Evolutionary conservation across 2,329 filamentous ascomycete genomes (phyloP), one percentile per base, ranked within the genome.

Genomic region (Colletotrichum scovillei): DNA sequence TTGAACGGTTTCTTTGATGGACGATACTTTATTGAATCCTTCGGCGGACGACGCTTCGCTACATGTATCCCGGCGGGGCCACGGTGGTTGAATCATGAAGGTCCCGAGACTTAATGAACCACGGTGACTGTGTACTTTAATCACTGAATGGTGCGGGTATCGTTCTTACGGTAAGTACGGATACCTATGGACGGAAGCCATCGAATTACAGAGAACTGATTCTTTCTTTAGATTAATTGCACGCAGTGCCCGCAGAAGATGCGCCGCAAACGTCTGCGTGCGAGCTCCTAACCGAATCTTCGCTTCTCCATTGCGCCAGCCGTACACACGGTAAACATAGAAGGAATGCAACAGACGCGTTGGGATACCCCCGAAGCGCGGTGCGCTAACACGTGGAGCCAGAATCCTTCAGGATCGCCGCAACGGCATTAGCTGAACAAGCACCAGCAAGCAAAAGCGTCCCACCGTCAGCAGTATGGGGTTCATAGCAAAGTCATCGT

Each of bases 371-470:
- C 22, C 22, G 3, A n/a, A 32, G 26, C 55, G 26, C 42, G 63
- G 63, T 56, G n/a, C 42, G 65, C 28, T 53, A 28, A 62, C 56
- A 67, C 56, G 56, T 60, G 65, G 65, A 60, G 55, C 59, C 24
- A 42, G 24, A 56, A 60, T 52, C 55, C 30, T 63, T 8, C 3
- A 68, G 46, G 57, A 68, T 68, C 57, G 38, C 19, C 38, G 56
- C 42, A 53, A 67, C 59, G 19, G 42, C 42, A n/a, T 49, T 49
- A 49, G 19, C 42, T 49, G 42, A 49, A 49, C 7, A n/a, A 49
- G 42, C 42, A 49, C 22, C 42, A 49, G 42, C 8, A n/a, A 49
- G 38, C 38, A 57, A 14, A 35, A 35, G n/a, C 26, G 38, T 19
- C 55, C 65, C n/a, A 19, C 42, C 42, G 42, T 49, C 19, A 49